Evolutionary conservation across 2,329 filamentous ascomycete species (phyloP).

Genomic region (Ophidiomyces ophidiicola): DNA sequence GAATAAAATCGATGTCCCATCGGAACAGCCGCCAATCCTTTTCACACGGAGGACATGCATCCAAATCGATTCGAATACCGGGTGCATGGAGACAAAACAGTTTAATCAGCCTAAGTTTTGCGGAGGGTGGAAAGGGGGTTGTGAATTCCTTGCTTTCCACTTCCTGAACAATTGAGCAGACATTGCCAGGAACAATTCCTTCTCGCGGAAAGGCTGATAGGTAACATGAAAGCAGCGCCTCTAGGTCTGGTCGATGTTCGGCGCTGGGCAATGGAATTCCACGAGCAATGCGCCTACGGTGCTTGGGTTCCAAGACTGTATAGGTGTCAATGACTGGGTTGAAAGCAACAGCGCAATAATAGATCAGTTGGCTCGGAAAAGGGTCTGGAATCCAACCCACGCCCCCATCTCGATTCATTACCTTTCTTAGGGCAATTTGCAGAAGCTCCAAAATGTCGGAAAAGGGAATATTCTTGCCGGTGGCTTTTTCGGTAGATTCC

Average conservation of each 20-base stretch:
- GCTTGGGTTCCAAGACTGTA: background rate
- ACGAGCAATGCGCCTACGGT: background rate
- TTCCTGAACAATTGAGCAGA: background rate
- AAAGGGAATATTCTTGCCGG: background rate
- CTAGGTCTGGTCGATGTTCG: slow-evolving; percentile 1
- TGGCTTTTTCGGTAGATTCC: background rate
- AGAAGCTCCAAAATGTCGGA: slow-evolving; percentile 9
- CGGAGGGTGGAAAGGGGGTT: background rate
- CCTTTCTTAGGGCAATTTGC: background rate
- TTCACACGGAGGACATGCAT: background rate
- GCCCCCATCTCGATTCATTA: background rate
- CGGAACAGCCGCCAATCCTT: slow-evolving; percentile 1
- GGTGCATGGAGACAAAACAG: slow-evolving; percentile 8
- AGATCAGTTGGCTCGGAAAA: background rate
- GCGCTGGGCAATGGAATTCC: slow-evolving; percentile 4
- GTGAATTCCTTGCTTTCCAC: background rate
- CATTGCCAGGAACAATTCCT: background rate
- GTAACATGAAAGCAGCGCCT: slow-evolving; percentile 5
- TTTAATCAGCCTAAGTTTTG: slow-evolving; percentile 9
- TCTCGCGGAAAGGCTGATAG: background rate
- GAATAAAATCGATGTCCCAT: slow-evolving; percentile 2
- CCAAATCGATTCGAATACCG: slow-evolving; percentile 8
- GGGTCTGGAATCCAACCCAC: background rate
- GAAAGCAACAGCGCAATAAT: slow-evolving; percentile 7
- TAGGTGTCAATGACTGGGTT: background rate